A percentile compares a stretch with the other conserved stretches of the same genome.
These are phyloP conservation scores for Rugonectria rugulosa DNA, from an alignment of 2,329 filamentous ascomycete species.

Conservation along the genomic window DNA sequence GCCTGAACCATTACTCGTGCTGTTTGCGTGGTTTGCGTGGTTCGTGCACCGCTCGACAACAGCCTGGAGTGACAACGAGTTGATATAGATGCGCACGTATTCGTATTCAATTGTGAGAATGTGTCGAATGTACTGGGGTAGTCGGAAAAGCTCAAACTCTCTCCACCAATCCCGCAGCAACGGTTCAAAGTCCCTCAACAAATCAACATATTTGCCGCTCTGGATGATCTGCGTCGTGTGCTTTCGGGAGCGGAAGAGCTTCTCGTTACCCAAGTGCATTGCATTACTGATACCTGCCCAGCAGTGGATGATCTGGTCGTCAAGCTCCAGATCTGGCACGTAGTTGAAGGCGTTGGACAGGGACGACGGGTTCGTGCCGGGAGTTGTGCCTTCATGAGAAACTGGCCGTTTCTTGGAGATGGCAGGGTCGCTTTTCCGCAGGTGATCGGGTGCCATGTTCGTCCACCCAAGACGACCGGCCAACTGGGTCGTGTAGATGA, in stretches of 20 bases:
- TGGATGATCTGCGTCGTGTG: conserved; percentile 90
- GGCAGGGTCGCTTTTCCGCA: conserved; percentile 66
- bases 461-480: conserved; percentile 91
- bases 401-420: conserved; percentile 57
- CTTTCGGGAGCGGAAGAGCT: conserved; percentile 85
- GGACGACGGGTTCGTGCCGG: conserved; percentile 65
- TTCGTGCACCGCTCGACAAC: conserved; percentile 91
- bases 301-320: conserved; percentile 79
- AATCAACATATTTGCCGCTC: conserved; percentile 81
- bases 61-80: conserved; percentile 91
- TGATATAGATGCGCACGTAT: conserved; percentile 93
- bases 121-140: conserved; percentile 71
- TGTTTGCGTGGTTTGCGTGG: conserved; percentile 67
- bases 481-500: conserved; percentile 94
- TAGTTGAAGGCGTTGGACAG: conserved; percentile 69
- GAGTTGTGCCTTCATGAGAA: conserved; percentile 65
- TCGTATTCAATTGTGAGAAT: conserved; percentile 95
- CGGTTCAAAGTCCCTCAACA: conserved; percentile 82
- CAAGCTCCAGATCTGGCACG: conserved; percentile 70
- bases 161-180: conserved; percentile 80
- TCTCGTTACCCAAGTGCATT: conserved; percentile 90
- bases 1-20: conserved; percentile 61
- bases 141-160: conserved; percentile 80
- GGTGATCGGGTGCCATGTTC: conserved; percentile 83
- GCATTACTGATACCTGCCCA: conserved; percentile 94